A percentile compares a stretch with the other conserved stretches of the same genome.
phyloP scores from a whole-genome alignment of 352 stramenopile genomes.

The Globisporangium nodosum region DNA sequence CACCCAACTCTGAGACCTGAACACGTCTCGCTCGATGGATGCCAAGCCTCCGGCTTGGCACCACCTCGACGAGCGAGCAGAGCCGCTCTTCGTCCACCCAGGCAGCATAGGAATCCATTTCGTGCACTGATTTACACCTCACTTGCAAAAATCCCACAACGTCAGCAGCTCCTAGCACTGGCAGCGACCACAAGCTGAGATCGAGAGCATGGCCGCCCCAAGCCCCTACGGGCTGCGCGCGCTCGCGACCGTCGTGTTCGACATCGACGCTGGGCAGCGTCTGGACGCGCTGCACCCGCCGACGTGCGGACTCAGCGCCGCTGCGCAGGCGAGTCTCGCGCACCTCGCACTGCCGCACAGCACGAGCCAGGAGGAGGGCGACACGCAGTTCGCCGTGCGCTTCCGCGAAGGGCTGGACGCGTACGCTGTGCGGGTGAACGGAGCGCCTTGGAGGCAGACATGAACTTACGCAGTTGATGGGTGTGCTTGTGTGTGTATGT shows the following conservation, averaged over 20 bases:
- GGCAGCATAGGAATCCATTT: too few relatives aligned
- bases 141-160: not conserved
- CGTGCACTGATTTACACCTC: too few relatives aligned
- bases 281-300: constrained; percentile 59
- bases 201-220: not conserved
- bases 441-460: too few relatives aligned
- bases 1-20: too few relatives aligned
- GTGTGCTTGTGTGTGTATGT: not conserved
- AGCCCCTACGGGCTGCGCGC: constrained; percentile 42
- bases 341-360: constrained; percentile 80
- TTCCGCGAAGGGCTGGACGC: constrained; percentile 35
- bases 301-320: constrained; percentile 34
- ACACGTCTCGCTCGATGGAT: too few relatives aligned
- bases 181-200: not conserved
- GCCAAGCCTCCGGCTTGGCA: too few relatives aligned
- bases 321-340: constrained; percentile 59
- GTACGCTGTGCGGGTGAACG: constrained; percentile 7
- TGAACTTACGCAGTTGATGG: not conserved
- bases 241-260: constrained; percentile 75
- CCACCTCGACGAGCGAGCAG: too few relatives aligned
- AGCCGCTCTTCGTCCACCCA: too few relatives aligned
- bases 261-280: constrained; percentile 72
- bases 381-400: constrained; percentile 82
- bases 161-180: not conserved
- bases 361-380: constrained; percentile 83